These are phyloP conservation scores for Neoboletus subvelutipes DNA, from an alignment of 768 basidiomycete genomes.

Conservation along the genomic window DNA sequence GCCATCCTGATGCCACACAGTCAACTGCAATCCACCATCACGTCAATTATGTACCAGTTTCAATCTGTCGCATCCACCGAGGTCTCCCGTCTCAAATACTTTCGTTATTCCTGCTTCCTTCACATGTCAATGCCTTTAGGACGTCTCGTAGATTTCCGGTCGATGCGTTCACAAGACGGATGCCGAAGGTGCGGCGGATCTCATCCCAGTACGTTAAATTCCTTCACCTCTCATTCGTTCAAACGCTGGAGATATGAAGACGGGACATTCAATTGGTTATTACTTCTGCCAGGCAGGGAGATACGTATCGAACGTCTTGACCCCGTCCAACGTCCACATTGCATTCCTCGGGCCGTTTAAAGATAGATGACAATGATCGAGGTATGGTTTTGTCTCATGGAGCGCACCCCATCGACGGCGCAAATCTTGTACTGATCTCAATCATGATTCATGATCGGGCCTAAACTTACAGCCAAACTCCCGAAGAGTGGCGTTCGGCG, in stretches of 20 bases:
- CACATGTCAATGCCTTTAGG: slow-evolving; percentile 43
- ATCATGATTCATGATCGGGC: background rate
- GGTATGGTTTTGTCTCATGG: background rate
- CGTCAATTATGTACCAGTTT: slow-evolving; percentile 33
- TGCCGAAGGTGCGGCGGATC: slow-evolving; percentile 42
- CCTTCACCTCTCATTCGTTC: background rate
- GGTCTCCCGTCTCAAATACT: slow-evolving; percentile 36
- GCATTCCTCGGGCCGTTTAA: slow-evolving; percentile 6
- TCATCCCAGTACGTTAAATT: slow-evolving; percentile 39
- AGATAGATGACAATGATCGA: slow-evolving; percentile 13
- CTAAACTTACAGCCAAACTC: background rate
- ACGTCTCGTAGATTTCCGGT: slow-evolving; percentile 21
- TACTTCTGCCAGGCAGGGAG: background rate
- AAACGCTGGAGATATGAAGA: background rate
- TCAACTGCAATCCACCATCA: slow-evolving; percentile 13
- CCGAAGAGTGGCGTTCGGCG: slow-evolving; percentile 3
- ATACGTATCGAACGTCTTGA: background rate
- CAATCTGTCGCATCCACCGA: slow-evolving; percentile 45
- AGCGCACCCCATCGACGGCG: slow-evolving; percentile 1
- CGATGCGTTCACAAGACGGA: slow-evolving; percentile 1
- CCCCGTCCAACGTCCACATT: slow-evolving; percentile 12
- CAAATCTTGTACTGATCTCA: slow-evolving; percentile 11
- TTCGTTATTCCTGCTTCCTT: slow-evolving; percentile 44
- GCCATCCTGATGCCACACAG: background rate
- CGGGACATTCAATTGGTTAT: background rate